phyloP scores from a whole-genome alignment of 1,139 yeast species.

The Taphrina wiesneri region DNA sequence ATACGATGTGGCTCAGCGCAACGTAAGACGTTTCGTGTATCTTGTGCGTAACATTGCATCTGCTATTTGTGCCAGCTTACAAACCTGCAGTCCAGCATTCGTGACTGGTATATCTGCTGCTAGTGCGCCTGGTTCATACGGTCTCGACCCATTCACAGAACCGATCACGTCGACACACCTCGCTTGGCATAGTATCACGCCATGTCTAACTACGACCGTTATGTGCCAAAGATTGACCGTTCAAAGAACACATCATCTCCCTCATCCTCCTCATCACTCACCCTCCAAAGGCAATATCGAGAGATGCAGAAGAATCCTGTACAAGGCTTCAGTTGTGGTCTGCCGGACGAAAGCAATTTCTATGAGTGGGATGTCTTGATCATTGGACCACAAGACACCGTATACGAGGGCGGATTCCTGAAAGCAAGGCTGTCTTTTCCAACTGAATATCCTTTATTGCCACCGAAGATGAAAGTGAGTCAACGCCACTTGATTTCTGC shows the following conservation, averaged over 20 bases:
- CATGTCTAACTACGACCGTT: conserved; percentile 9
- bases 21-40: background rate
- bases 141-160: too few relatives aligned
- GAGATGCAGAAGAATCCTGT: conserved; percentile 38
- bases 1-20: background rate
- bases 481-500: background rate
- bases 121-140: too few relatives aligned
- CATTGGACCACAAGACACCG: conserved; percentile 42
- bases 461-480: conserved; percentile 41
- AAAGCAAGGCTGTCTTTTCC: conserved; percentile 41
- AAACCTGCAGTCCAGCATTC: too few relatives aligned
- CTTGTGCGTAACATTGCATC: background rate
- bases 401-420: conserved; percentile 42
- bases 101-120: too few relatives aligned
- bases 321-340: conserved; percentile 42
- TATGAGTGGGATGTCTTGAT: conserved; percentile 42
- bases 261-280: conserved; percentile 21
- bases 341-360: conserved; percentile 40
- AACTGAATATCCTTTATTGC: conserved; percentile 40
- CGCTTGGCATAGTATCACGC: background rate
- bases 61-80: background rate
- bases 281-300: conserved; percentile 23
- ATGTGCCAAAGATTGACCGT: conserved; percentile 18
- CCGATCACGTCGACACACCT: too few relatives aligned
- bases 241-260: conserved; percentile 25